A percentile compares a stretch with the other conserved stretches of the same genome.
Evolutionary conservation across 164 flowering plant species (phyloP).

Genomic region (Magnolia kwangsiensis): DNA sequence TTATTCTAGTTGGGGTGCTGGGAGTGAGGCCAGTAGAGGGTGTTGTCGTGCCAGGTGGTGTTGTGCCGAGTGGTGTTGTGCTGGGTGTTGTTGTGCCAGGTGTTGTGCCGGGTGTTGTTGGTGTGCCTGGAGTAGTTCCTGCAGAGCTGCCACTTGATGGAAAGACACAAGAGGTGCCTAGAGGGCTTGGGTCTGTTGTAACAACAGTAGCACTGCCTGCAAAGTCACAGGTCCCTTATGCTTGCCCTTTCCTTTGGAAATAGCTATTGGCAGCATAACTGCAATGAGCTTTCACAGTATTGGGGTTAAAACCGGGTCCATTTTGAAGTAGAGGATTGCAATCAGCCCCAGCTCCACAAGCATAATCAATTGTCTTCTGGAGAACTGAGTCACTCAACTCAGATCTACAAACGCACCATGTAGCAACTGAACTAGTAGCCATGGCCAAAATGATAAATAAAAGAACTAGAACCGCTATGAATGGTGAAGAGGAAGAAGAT

Average conservation of each 20-base stretch:
- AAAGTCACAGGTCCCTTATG: constrained; percentile 57
- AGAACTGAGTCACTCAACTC: constrained; percentile 39
- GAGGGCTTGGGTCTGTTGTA: constrained; percentile 29
- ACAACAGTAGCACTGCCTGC: constrained; percentile 40
- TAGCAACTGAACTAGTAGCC: constrained; percentile 40
- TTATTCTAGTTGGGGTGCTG: constrained; percentile 15
- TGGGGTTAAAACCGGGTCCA: constrained; percentile 68
- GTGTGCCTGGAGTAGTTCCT: constrained; percentile 5
- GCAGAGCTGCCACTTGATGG: constrained; percentile 33
- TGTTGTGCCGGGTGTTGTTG: constrained; percentile 6
- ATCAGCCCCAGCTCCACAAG: constrained; percentile 90
- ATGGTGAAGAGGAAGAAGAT: neutral
- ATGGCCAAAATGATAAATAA: constrained; percentile 26
- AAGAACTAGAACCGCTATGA: constrained; percentile 24
- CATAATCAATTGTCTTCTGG: constrained; percentile 72
- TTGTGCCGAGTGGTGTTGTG: no score
- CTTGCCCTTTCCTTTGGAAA: constrained; percentile 56
- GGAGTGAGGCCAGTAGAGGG: constrained; percentile 5
- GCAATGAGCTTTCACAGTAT: constrained; percentile 68
- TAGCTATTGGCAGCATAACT: constrained; percentile 81
- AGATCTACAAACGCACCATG: constrained; percentile 54
- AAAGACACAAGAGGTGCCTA: constrained; percentile 30
- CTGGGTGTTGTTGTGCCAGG: neutral
- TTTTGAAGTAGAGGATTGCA: constrained; percentile 49
- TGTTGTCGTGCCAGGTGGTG: constrained; percentile 1